Evolutionary conservation across 176 grass and related monocot species (phyloP).

Genomic region (Calamus simplicifolius): DNA sequence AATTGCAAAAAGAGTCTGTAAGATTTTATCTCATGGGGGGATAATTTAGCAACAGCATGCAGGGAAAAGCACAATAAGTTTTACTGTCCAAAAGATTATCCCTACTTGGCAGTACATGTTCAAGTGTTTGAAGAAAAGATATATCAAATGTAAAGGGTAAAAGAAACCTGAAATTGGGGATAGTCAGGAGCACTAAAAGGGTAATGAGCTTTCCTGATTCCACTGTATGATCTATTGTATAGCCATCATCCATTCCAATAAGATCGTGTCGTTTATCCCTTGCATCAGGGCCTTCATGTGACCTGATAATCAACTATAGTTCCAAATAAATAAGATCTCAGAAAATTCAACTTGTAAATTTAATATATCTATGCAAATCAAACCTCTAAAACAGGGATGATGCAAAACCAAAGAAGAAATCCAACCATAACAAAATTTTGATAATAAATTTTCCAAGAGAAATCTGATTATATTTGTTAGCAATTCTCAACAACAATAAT

Average conservation of each 20-base stretch:
- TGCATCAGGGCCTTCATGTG: constrained; percentile 97
- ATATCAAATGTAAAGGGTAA: background rate
- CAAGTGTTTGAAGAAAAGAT: background rate
- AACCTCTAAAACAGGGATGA: too few species aligned
- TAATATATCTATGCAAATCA: too few species aligned
- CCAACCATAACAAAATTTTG: too few species aligned
- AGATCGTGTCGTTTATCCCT: constrained; percentile 77
- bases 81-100: too few species aligned
- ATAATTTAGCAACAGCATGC: background rate
- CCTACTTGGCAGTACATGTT: background rate
- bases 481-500: too few species aligned
- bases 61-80: background rate
- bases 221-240: constrained; percentile 88
- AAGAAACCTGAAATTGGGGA: constrained; percentile 86
- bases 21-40: too few species aligned
- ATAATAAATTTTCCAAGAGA: too few species aligned
- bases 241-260: constrained; percentile 82
- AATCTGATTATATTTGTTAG: too few species aligned
- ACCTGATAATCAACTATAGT: constrained; percentile 98
- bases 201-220: constrained; percentile 85
- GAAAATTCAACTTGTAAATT: constrained; percentile 25
- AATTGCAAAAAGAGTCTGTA: too few species aligned
- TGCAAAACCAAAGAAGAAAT: too few species aligned
- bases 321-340: constrained; percentile 19
- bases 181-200: constrained; percentile 93